These are phyloP conservation scores for Scalesia atractyloides DNA, from an alignment of 129 eudicot genomes.

Conservation along the genomic window DNA sequence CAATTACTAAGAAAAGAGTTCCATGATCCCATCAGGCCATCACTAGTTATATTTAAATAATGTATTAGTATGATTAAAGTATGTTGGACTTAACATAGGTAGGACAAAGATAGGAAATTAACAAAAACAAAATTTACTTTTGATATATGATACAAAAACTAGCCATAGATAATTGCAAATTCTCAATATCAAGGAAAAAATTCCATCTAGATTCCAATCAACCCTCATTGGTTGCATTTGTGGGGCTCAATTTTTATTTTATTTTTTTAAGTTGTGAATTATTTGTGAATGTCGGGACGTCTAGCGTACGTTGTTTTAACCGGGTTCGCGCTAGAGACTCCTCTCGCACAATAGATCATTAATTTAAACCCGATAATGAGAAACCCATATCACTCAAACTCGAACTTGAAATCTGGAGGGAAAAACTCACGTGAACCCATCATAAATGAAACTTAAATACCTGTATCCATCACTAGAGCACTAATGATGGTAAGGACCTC, in stretches of 20 bases:
- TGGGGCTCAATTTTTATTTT: constrained; percentile 37
- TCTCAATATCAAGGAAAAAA: constrained; percentile 28
- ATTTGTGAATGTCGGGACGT: no score
- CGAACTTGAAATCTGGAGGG: no score
- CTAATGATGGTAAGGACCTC: no score
- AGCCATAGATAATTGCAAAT: constrained; percentile 16
- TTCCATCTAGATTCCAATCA: constrained; percentile 17
- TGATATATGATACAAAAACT: constrained; percentile 17
- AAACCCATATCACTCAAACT: no score
- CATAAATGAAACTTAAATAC: no score
- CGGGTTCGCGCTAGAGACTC: no score
- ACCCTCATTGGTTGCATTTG: constrained; percentile 26
- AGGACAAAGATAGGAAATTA: constrained; percentile 18
- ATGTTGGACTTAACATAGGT: neutral
- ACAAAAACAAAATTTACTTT: constrained; percentile 25
- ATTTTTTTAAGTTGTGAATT: no score
- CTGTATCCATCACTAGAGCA: no score
- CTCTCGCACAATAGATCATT: no score
- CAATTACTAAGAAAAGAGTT: neutral
- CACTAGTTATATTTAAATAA: neutral
- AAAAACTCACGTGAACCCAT: no score
- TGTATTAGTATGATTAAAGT: neutral
- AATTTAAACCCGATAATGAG: no score
- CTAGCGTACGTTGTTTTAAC: no score
- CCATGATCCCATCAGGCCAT: neutral